Evolutionary conservation across 306 rosid species (phyloP).

Genomic region (Casuarina cunninghamiana): DNA sequence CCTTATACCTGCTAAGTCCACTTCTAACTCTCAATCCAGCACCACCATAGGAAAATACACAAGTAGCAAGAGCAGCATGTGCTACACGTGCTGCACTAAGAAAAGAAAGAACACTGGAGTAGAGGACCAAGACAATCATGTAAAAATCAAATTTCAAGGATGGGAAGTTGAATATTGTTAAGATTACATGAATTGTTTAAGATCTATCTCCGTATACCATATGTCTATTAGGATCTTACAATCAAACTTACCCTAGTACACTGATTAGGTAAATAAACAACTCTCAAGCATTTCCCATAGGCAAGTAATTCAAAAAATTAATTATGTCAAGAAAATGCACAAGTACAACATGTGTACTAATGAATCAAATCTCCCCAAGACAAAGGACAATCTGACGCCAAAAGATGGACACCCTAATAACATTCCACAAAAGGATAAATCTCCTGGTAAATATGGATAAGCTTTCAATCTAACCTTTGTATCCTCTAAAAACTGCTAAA

Average conservation of each 20-base stretch:
- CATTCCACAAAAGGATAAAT: neutral
- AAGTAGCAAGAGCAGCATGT: too few species aligned
- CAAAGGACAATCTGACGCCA: neutral
- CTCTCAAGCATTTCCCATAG: neutral
- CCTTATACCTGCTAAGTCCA: neutral
- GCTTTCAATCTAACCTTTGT: conserved; percentile 67
- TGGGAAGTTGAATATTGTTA: neutral
- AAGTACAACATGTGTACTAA: neutral
- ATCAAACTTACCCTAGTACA: neutral
- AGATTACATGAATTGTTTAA: neutral
- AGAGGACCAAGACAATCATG: neutral
- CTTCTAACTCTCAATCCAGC: too few species aligned
- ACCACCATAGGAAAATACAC: too few species aligned
- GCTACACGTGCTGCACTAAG: too few species aligned
- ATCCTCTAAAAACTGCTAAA: conserved; percentile 85
- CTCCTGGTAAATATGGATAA: neutral
- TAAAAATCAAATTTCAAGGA: neutral
- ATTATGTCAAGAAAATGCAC: neutral
- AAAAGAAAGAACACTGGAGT: neutral
- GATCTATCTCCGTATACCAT: neutral
- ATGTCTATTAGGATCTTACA: too few species aligned
- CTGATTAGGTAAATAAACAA: neutral
- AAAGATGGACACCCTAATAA: neutral
- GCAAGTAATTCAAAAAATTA: neutral
- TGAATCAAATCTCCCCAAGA: neutral